Conservation (phyloP, 257 asterid species). For the Cordia subcordata region DNA sequence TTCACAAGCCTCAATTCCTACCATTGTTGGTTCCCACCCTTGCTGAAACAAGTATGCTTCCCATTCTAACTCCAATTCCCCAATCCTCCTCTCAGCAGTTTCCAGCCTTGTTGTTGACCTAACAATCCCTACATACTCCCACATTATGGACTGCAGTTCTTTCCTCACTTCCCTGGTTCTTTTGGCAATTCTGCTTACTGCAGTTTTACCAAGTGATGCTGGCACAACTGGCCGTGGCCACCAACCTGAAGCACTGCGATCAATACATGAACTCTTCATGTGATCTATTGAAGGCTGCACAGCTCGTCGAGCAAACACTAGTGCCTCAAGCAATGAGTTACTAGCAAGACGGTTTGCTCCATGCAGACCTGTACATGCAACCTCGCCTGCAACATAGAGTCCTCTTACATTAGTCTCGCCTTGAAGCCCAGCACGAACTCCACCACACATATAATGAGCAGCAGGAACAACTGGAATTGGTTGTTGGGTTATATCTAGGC, state of each 20-base stretch:
- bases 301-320: slow-evolving; percentile 89
- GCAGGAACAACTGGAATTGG: slow-evolving; percentile 98
- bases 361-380: slow-evolving; percentile 93
- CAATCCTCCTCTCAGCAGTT: slow-evolving; percentile 70
- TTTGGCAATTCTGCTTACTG: slow-evolving; percentile 26
- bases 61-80: slow-evolving; percentile 85
- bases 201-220: slow-evolving; percentile 36
- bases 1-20: slow-evolving; percentile 82
- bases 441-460: slow-evolving; percentile 99
- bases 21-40: slow-evolving; percentile 97
- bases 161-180: slow-evolving; percentile 69
- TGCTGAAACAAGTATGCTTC: slow-evolving; percentile 72
- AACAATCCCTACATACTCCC: slow-evolving; percentile 88
- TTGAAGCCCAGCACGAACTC: slow-evolving; percentile 91
- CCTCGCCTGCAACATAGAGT: slow-evolving; percentile 94
- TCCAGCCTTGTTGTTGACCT: slow-evolving; percentile 73
- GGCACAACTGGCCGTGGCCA: slow-evolving; percentile 75
- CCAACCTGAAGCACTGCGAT: slow-evolving; percentile 30
- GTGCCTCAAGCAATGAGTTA: slow-evolving; percentile 91
- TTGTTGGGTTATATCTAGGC: slow-evolving; percentile 80
- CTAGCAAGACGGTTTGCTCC: slow-evolving; percentile 96
- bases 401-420: slow-evolving; percentile 90
- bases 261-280: slow-evolving; percentile 31
- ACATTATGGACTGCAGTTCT: slow-evolving; percentile 71
- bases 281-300: slow-evolving; percentile 82